Conservation (phyloP, 2,329 filamentous ascomycete genomes). For the Volutella citrinella region DNA sequence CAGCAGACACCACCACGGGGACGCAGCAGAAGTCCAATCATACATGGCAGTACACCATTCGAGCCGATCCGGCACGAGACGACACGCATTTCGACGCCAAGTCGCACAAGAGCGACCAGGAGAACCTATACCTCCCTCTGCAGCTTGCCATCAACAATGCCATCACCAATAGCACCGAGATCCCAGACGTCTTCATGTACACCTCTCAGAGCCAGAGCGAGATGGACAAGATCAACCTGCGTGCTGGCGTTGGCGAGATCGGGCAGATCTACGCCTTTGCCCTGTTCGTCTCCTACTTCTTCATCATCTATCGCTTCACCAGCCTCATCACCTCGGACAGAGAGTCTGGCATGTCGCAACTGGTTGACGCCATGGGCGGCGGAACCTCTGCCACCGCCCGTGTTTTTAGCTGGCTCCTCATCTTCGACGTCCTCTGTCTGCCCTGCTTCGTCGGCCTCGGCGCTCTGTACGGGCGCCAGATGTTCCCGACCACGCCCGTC, state of each 20-base stretch:
- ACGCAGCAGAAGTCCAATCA: slow-evolving; percentile 13
- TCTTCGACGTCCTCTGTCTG: slow-evolving; percentile 25
- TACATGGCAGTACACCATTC: slow-evolving; percentile 28
- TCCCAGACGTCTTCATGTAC: slow-evolving; percentile 19
- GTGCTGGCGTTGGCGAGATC: slow-evolving; percentile 6
- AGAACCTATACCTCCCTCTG: slow-evolving; percentile 23
- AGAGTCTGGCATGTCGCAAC: slow-evolving; percentile 29
- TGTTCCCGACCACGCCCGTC: slow-evolving; percentile 27
- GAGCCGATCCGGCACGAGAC: slow-evolving; percentile 18
- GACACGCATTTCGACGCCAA: slow-evolving; percentile 49
- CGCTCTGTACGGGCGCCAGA: slow-evolving; percentile 27
- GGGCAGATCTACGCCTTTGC: slow-evolving; percentile 21
- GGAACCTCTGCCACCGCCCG: slow-evolving; percentile 18
- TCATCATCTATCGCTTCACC: slow-evolving; percentile 16
- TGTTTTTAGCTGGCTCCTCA: slow-evolving; percentile 24
- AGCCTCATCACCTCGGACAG: slow-evolving; percentile 25
- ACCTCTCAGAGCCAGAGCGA: slow-evolving; percentile 9
- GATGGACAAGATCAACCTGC: slow-evolving; percentile 1
- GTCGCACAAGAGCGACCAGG: slow-evolving; percentile 23
- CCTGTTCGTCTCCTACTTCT: slow-evolving; percentile 19
- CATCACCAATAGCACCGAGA: slow-evolving; percentile 22
- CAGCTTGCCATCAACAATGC: slow-evolving; percentile 34
- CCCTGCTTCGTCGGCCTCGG: slow-evolving; percentile 41
- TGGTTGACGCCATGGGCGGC: slow-evolving; percentile 45
- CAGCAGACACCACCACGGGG: too few relatives aligned